Evolutionary conservation across 139 green algal genomes (phyloP).

Genomic region (Chlamydomonas schloesseri): DNA sequence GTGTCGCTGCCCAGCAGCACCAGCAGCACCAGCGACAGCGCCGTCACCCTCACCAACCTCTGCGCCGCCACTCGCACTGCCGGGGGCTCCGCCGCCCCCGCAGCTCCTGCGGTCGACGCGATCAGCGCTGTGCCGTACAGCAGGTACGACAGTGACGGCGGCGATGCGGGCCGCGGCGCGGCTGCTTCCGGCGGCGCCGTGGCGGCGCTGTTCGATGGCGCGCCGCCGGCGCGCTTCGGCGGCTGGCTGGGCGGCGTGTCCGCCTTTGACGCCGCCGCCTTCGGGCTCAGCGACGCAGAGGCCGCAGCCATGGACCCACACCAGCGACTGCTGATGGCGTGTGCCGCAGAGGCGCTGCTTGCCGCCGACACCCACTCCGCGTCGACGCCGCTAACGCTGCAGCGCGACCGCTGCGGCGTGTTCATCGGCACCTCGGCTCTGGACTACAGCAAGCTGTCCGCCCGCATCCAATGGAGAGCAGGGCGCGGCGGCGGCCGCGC

Average conservation of each 20-base stretch:
- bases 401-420: slow-evolving; percentile 56
- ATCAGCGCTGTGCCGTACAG: slow-evolving; percentile 40
- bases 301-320: slow-evolving; percentile 85
- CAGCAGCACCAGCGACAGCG: neutral
- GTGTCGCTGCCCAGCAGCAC: neutral
- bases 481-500: too few species aligned
- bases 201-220: slow-evolving; percentile 26
- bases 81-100: too few species aligned
- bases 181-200: neutral
- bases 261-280: slow-evolving; percentile 81
- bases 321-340: slow-evolving; percentile 86
- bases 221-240: slow-evolving; percentile 56
- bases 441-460: slow-evolving; percentile 78
- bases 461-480: neutral
- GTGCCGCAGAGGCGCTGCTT: slow-evolving; percentile 27
- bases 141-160: slow-evolving; percentile 35
- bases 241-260: slow-evolving; percentile 58
- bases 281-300: slow-evolving; percentile 71
- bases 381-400: neutral
- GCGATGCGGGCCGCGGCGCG: too few species aligned
- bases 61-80: too few species aligned
- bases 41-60: too few species aligned
- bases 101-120: slow-evolving; percentile 20
- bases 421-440: slow-evolving; percentile 75
- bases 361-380: neutral